Conservation (phyloP, 805 yeast genomes). For the Cyberlindnera sargentensis region DNA sequence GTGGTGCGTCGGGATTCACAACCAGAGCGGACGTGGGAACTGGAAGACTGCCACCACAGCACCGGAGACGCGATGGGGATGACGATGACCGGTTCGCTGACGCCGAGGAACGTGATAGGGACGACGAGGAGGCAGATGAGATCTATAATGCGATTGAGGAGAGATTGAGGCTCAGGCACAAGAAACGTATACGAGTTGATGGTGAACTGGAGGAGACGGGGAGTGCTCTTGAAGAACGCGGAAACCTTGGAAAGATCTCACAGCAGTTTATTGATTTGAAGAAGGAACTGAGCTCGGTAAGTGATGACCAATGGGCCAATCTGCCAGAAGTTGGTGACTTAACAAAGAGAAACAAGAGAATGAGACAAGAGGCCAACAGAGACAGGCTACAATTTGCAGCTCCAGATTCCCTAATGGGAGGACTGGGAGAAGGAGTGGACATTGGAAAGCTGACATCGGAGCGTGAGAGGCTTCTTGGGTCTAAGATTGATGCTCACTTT, state of each 20-base stretch:
- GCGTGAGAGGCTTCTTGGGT: conserved; percentile 49
- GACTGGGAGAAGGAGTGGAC: conserved; percentile 29
- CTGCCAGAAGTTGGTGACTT: conserved; percentile 87
- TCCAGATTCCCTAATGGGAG: conserved; percentile 60
- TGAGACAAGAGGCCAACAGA: conserved; percentile 52
- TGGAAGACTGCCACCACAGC: conserved; percentile 28
- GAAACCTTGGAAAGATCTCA: conserved; percentile 27
- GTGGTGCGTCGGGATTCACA: conserved; percentile 93
- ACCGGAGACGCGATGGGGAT: conserved; percentile 17
- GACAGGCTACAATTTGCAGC: conserved; percentile 73
- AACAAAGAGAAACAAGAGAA: conserved; percentile 72
- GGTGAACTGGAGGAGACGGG: conserved; percentile 25
- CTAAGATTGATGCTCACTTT: conserved; percentile 40
- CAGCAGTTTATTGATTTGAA: conserved; percentile 67
- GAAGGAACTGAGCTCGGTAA: conserved; percentile 46
- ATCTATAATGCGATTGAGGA: conserved; percentile 63
- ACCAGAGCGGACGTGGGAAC: conserved; percentile 73
- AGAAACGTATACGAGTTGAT: conserved; percentile 15
- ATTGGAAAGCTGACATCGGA: conserved; percentile 56
- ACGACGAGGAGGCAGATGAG: conserved; percentile 72
- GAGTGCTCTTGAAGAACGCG: background rate
- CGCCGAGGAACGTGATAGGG: conserved; percentile 33
- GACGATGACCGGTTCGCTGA: conserved; percentile 16
- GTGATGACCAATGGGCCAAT: conserved; percentile 69
- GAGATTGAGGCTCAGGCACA: conserved; percentile 31